These are phyloP conservation scores for Prototheca cutis DNA, from an alignment of 163 green algal species.

Conservation along the genomic window DNA sequence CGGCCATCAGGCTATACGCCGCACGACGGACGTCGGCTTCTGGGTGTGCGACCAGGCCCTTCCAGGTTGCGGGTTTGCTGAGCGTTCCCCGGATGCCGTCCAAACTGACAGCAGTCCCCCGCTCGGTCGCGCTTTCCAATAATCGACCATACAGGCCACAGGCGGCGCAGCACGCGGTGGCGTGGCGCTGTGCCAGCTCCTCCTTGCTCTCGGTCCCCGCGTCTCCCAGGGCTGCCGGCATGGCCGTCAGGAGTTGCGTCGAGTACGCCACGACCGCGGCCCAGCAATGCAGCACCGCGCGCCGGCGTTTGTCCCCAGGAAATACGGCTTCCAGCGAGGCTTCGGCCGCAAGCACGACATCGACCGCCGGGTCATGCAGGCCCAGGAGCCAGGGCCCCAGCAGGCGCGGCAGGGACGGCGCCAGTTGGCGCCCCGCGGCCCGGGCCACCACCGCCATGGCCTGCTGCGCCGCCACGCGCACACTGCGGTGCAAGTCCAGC, in stretches of 20 bases:
- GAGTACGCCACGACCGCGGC: slow-evolving; percentile 30
- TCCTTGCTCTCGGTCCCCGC: slow-evolving; percentile 45
- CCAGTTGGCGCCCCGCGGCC: slow-evolving; percentile 38
- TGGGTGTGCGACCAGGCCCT: no score
- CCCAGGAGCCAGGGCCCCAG: slow-evolving; percentile 57
- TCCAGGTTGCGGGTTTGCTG: no score
- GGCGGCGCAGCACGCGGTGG: neutral
- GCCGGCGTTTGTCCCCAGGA: slow-evolving; percentile 25
- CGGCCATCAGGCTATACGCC: slow-evolving; percentile 26
- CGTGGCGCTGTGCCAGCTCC: slow-evolving; percentile 47
- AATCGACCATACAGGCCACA: slow-evolving; percentile 23
- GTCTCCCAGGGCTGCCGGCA: slow-evolving; percentile 47
- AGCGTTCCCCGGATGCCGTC: no score
- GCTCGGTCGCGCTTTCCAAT: slow-evolving; percentile 31
- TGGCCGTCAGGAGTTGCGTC: slow-evolving; percentile 30
- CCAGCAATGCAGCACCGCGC: slow-evolving; percentile 41
- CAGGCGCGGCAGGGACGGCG: slow-evolving; percentile 50
- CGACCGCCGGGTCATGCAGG: slow-evolving; percentile 45
- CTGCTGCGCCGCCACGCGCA: slow-evolving; percentile 40
- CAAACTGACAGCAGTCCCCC: no score
- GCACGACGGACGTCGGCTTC: slow-evolving; percentile 24
- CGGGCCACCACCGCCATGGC: slow-evolving; percentile 30
- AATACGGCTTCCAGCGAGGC: slow-evolving; percentile 36
- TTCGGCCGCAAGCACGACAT: slow-evolving; percentile 42
- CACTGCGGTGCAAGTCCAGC: slow-evolving; percentile 48